Percentiles rank a stretch among this genome's conserved stretches.
These are phyloP conservation scores for Skeletonema grethae DNA, from an alignment of 108 stramenopile genomes.

Conservation along the genomic window DNA sequence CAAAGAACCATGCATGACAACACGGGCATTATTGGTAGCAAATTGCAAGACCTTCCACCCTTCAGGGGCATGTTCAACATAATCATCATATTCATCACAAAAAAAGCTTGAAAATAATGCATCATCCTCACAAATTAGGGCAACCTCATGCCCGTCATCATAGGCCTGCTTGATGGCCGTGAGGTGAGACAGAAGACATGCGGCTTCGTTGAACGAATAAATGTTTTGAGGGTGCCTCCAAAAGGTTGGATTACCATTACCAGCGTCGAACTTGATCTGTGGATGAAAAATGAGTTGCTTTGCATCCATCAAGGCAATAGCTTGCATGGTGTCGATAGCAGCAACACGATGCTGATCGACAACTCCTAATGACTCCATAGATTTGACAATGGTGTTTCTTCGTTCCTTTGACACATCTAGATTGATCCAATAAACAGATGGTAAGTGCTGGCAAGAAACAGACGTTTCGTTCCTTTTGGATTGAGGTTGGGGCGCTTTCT, in stretches of 20 bases:
- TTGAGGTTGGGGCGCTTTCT: too few species aligned
- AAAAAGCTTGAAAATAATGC: background rate
- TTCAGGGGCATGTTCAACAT: background rate
- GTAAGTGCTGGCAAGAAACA: background rate
- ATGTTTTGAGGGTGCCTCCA: background rate
- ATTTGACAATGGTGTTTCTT: background rate
- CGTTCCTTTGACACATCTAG: background rate
- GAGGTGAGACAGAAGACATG: slow-evolving; percentile 14
- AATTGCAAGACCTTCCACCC: slow-evolving; percentile 10
- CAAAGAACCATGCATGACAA: background rate
- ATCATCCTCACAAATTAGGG: slow-evolving; percentile 8
- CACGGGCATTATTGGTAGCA: background rate
- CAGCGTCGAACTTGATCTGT: background rate
- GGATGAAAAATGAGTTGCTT: background rate
- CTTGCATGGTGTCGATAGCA: background rate
- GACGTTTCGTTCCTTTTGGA: too few species aligned
- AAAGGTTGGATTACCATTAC: background rate
- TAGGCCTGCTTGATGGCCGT: slow-evolving; percentile 7
- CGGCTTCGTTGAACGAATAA: slow-evolving; percentile 1
- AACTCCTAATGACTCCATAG: background rate
- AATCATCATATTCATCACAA: background rate
- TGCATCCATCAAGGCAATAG: background rate
- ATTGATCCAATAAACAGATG: background rate
- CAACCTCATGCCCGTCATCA: background rate
- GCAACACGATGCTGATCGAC: background rate